phyloP scores from a whole-genome alignment of 1,284 basidiomycete genomes.

The Lentinus polychrous region DNA sequence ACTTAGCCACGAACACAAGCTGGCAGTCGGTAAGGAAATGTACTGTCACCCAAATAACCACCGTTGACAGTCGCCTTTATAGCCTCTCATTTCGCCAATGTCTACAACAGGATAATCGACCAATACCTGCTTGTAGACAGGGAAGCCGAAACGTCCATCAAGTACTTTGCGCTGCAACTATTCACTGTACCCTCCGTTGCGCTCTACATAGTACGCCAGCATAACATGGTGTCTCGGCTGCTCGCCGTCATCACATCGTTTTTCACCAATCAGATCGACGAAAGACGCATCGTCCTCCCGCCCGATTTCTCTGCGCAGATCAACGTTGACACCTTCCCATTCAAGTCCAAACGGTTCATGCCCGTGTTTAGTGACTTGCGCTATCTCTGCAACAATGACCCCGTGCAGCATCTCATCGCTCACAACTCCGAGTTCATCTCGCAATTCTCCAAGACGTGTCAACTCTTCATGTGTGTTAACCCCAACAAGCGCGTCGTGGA shows the following conservation, averaged over 20 bases:
- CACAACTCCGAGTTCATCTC: slow-evolving; percentile 52
- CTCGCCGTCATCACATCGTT: slow-evolving; percentile 80
- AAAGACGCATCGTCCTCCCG: slow-evolving; percentile 57
- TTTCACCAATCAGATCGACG: slow-evolving; percentile 79
- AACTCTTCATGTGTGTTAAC: slow-evolving; percentile 87
- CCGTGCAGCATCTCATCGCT: slow-evolving; percentile 73
- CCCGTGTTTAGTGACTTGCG: slow-evolving; percentile 83
- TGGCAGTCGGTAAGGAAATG: slow-evolving; percentile 57
- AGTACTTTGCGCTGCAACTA: slow-evolving; percentile 85
- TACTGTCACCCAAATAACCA: slow-evolving; percentile 4
- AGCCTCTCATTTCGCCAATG: slow-evolving; percentile 80
- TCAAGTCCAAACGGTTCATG: slow-evolving; percentile 92
- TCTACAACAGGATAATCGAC: slow-evolving; percentile 86
- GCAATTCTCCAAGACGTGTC: slow-evolving; percentile 62
- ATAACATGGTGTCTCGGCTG: slow-evolving; percentile 70
- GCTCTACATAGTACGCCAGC: slow-evolving; percentile 68
- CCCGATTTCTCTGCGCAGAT: slow-evolving; percentile 39
- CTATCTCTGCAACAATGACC: slow-evolving; percentile 68
- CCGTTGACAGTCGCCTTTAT: slow-evolving; percentile 5
- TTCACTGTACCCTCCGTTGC: slow-evolving; percentile 87
- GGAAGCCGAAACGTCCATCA: slow-evolving; percentile 89
- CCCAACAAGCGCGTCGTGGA: slow-evolving; percentile 79
- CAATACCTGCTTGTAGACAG: slow-evolving; percentile 87
- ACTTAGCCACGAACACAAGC: slow-evolving; percentile 68
- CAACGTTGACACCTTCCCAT: slow-evolving; percentile 78